phyloP scores from a whole-genome alignment of 2,329 filamentous ascomycete genomes.

The Aspergillus sp. region DNA sequence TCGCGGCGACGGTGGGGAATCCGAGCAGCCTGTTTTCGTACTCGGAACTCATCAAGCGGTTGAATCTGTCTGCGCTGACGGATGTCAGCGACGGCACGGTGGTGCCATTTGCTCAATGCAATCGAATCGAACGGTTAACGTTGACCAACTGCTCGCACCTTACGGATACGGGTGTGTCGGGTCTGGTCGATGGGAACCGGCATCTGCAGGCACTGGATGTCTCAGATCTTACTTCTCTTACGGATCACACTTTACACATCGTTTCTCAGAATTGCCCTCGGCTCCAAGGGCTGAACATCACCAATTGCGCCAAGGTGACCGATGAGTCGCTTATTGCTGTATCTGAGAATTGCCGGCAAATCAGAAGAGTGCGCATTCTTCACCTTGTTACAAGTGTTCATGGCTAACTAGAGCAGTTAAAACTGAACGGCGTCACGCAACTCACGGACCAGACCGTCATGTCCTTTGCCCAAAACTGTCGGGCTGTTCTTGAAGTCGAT shows the following conservation, averaged over 20 bases:
- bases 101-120: constrained; percentile 72
- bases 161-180: constrained; percentile 74
- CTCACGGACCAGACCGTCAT: constrained; percentile 74
- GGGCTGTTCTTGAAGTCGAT: constrained; percentile 92
- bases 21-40: constrained; percentile 80
- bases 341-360: constrained; percentile 72
- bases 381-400: constrained; percentile 22
- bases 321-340: constrained; percentile 78
- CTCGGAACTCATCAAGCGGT: constrained; percentile 78
- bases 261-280: constrained; percentile 76
- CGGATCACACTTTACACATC: constrained; percentile 68
- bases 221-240: constrained; percentile 71
- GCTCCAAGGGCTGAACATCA: constrained; percentile 89
- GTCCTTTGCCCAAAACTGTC: constrained; percentile 81
- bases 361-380: constrained; percentile 65
- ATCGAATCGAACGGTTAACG: constrained; percentile 84
- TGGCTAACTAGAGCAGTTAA: constrained; percentile 53
- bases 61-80: constrained; percentile 78
- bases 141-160: constrained; percentile 81
- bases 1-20: constrained; percentile 69
- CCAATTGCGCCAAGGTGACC: constrained; percentile 74
- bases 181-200: constrained; percentile 69
- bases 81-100: constrained; percentile 86
- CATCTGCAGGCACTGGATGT: constrained; percentile 86
- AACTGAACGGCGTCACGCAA: constrained; percentile 87